Evolutionary conservation across 306 rosid genomes (phyloP), one percentile per base, ranked within the genome.

Genomic region (Hippophae tibetana): DNA sequence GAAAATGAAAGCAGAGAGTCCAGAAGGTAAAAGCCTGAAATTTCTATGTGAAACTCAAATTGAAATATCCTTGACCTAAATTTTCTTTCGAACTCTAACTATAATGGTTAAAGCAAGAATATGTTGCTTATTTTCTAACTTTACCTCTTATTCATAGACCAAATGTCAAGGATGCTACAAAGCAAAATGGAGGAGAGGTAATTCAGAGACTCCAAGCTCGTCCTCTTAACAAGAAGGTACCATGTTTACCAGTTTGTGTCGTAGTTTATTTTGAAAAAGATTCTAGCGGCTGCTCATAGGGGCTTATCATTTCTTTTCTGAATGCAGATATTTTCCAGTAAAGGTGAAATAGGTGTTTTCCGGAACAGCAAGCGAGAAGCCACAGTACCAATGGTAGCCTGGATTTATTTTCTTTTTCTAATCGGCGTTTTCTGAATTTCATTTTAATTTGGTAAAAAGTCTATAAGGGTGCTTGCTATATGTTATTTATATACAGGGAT

Each of bases 311-410:
- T 47, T 68, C 66, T 41, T 56, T 40, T 47, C 51, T 46, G 43
- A 41, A 23, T 80, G 82, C 88, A 93, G 95, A 86, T 92, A 70
- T 77, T 88, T 77, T 71, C 89, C 57, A 80, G 95, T 77, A 93
- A 84, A 66, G 90, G 97, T 31, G 95, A 86, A 65, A 82, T 93
- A 42, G 97, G 94, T 69, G 83, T 87, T 70, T 85, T 74, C 79
- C 74, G 93, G 65, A 86, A 80, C 64, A 78, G 66, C 70, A 88
- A 93, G 79, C 89, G 74, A 72, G 97, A 93, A 82, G 58, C 80
- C 53, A 88, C 94, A 13, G 81, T 86, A 70, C 94, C 94, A 48
- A 73, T 71, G 82, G 95, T 93, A 74, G 74, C 70, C 50, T 60
- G 47, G 13, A 54, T 53, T 31, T 31, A 18, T 31, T 76, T 74